Evolutionary conservation across 306 rosid genomes (phyloP).

Genomic region (Cicer cuneatum): DNA sequence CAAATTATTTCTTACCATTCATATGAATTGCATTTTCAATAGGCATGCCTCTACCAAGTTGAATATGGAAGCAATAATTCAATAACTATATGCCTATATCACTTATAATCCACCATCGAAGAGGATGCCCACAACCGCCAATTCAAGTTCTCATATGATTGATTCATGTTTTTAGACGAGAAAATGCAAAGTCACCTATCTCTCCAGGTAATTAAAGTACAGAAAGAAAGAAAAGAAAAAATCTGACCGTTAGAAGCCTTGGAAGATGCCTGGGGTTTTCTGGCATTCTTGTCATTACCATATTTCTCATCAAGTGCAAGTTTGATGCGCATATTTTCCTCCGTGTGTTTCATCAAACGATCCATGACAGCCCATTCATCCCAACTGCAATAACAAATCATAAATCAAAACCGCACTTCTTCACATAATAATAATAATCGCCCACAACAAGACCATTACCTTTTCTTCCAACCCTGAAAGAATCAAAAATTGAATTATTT

Average conservation of each 20-base stretch:
- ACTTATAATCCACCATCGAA: background rate
- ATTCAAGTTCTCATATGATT: too few species aligned
- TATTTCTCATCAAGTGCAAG: conserved; percentile 43
- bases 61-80: conserved; percentile 25
- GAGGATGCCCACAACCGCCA: too few species aligned
- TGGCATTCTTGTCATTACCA: conserved; percentile 54
- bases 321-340: conserved; percentile 61
- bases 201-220: conserved; percentile 8
- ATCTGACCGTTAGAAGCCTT: conserved; percentile 57
- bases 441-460: conserved; percentile 49
- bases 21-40: conserved; percentile 23
- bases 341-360: conserved; percentile 68
- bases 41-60: conserved; percentile 10
- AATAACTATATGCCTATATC: background rate
- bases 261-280: conserved; percentile 48
- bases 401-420: conserved; percentile 22
- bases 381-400: conserved; percentile 63
- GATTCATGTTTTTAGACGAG: too few species aligned
- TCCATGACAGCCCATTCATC: conserved; percentile 85
- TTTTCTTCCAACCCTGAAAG: conserved; percentile 92
- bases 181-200: background rate
- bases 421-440: background rate
- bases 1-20: conserved; percentile 5
- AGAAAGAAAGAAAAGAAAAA: conserved; percentile 30
- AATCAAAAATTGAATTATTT: background rate